These are phyloP conservation scores for Colletotrichum zoysiae DNA, from an alignment of 2,329 filamentous ascomycete genomes.

Conservation along the genomic window DNA sequence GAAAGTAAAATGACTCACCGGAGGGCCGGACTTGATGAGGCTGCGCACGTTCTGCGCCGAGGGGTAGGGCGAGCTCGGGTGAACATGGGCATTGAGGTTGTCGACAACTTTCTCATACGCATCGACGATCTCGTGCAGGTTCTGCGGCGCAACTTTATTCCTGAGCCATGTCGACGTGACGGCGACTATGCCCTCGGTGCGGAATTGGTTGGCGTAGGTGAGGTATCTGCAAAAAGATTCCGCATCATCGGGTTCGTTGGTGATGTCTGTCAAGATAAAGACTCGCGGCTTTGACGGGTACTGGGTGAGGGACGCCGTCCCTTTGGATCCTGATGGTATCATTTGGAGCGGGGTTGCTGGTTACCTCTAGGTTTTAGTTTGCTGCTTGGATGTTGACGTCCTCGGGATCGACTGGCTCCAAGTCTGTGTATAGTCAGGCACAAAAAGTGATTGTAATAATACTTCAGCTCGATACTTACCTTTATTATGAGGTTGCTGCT, in stretches of 20 bases:
- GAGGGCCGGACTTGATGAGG: constrained; percentile 55
- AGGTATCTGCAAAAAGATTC: constrained; percentile 60
- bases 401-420: background rate
- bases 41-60: constrained; percentile 51
- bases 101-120: constrained; percentile 58
- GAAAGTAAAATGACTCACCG: constrained; percentile 42
- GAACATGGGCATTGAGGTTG: constrained; percentile 63
- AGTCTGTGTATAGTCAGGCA: background rate
- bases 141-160: constrained; percentile 54
- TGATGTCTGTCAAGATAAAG: constrained; percentile 59
- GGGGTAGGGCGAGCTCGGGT: constrained; percentile 57
- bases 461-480: background rate
- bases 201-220: constrained; percentile 60
- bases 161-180: constrained; percentile 61
- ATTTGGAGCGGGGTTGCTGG: constrained; percentile 10
- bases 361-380: background rate
- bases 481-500: background rate
- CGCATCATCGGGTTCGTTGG: constrained; percentile 61
- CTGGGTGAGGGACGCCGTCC: constrained; percentile 7
- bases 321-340: constrained; percentile 8
- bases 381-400: background rate
- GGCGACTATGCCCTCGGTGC: constrained; percentile 60
- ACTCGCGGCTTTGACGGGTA: constrained; percentile 50
- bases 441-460: background rate
- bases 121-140: constrained; percentile 58